Evolutionary conservation across 495 filamentous ascomycete species (phyloP).

Genomic region (Chaetomium cochliodes): DNA sequence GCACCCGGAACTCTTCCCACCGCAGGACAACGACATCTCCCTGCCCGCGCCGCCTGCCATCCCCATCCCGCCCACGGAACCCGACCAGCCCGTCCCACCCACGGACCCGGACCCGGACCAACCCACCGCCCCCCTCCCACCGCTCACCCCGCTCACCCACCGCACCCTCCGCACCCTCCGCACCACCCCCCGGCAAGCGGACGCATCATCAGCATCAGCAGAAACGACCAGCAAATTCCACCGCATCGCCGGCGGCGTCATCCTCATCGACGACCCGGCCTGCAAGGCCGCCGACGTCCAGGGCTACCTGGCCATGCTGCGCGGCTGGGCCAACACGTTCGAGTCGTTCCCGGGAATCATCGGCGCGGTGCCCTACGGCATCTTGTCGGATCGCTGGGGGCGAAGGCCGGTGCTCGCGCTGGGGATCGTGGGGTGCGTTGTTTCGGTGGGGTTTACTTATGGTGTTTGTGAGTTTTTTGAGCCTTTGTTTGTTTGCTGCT

Average conservation of each 20-base stretch:
- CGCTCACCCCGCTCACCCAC: background rate
- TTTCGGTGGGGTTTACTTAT: conserved; percentile 19
- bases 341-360: conserved; percentile 35
- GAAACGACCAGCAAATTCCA: background rate
- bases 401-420: conserved; percentile 33
- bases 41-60: background rate
- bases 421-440: conserved; percentile 23
- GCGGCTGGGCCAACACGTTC: conserved; percentile 33
- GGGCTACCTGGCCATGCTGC: conserved; percentile 36
- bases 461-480: conserved; percentile 30
- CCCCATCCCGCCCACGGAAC: background rate
- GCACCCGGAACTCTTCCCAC: conserved; percentile 29
- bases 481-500: background rate
- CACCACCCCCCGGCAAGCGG: background rate
- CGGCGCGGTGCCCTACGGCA: conserved; percentile 33
- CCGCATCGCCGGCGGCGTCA: conserved; percentile 7
- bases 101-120: background rate
- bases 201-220: background rate
- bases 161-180: background rate
- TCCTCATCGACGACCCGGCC: conserved; percentile 20
- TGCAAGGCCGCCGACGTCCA: conserved; percentile 37
- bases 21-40: no score
- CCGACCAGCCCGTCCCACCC: background rate
- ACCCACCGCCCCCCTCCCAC: background rate
- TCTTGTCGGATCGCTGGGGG: conserved; percentile 40